Evolutionary conservation across 306 rosid species (phyloP).

Genomic region (Vicia sativa): DNA sequence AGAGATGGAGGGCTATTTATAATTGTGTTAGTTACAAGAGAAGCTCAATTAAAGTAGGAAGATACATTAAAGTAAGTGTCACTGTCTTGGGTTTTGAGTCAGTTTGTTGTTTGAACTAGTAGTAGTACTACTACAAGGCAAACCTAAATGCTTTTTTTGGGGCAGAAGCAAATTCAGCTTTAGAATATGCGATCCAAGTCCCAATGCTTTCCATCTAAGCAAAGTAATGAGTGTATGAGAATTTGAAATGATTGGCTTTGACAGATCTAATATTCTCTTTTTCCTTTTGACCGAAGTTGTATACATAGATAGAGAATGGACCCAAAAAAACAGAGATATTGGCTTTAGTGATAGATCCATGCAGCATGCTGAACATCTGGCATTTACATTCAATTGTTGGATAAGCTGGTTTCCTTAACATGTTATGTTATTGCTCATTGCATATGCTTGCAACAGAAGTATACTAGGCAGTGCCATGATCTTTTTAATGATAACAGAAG

Average conservation of each 20-base stretch:
- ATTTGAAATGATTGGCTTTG: conserved; percentile 75
- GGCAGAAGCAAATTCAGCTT: conserved; percentile 34
- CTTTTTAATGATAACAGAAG: no score
- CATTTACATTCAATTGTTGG: conserved; percentile 1
- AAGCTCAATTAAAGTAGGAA: conserved; percentile 41
- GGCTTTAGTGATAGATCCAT: conserved; percentile 36
- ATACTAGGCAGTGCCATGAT: background rate
- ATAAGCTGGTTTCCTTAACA: background rate
- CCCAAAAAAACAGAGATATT: conserved; percentile 1
- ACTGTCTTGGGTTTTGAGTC: conserved; percentile 41
- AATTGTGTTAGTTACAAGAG: conserved; percentile 28
- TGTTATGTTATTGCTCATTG: background rate
- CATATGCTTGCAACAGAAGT: background rate
- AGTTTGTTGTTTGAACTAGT: conserved; percentile 26
- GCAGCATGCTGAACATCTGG: conserved; percentile 38
- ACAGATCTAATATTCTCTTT: conserved; percentile 65
- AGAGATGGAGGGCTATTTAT: conserved; percentile 32
- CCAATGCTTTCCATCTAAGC: conserved; percentile 51
- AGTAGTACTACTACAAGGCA: conserved; percentile 11
- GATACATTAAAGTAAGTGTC: conserved; percentile 33
- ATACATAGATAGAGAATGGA: conserved; percentile 13
- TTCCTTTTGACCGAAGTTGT: conserved; percentile 41
- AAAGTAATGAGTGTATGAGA: conserved; percentile 53
- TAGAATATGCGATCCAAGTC: conserved; percentile 45
- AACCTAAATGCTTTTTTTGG: conserved; percentile 37